Evolutionary conservation across 148 eudicot species (phyloP).

Genomic region (Nepenthes gracilis): DNA sequence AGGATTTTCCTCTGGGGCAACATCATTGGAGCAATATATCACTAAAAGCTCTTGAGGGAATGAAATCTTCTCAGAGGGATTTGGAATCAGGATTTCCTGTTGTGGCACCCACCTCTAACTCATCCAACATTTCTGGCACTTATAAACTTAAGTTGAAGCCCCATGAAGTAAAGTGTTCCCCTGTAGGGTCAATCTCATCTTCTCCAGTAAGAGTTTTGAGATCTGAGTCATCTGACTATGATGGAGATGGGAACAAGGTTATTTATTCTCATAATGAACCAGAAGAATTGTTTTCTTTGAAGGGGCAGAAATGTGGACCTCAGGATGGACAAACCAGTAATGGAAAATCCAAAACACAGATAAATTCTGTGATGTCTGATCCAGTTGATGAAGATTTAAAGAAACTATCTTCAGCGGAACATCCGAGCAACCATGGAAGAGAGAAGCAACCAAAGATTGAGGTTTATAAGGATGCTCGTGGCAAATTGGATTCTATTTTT

Average conservation of each 20-base stretch:
- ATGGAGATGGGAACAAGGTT: not conserved
- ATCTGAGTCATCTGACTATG: not conserved
- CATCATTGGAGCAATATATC: not conserved
- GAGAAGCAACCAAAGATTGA: slow-evolving; percentile 5
- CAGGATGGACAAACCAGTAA: not conserved
- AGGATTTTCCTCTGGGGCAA: not conserved
- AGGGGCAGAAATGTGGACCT: not conserved
- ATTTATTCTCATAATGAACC: not conserved
- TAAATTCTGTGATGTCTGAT: slow-evolving; percentile 5
- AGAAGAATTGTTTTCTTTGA: not conserved
- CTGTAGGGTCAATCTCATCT: not conserved
- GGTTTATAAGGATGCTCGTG: slow-evolving; percentile 5
- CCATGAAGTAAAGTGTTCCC: not conserved
- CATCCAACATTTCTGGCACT: not conserved
- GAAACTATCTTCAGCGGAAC: slow-evolving; percentile 9
- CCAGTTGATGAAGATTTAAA: slow-evolving; percentile 9
- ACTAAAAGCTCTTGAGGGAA: not conserved
- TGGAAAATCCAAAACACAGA: not conserved
- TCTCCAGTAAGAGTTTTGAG: not conserved
- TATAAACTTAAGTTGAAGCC: not conserved
- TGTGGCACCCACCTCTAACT: not conserved
- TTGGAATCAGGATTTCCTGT: not conserved
- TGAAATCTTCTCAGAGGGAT: not conserved
- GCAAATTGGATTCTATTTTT: not conserved
- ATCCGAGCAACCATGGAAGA: slow-evolving; percentile 4